Evolutionary conservation across 2,329 filamentous ascomycete species (phyloP), one percentile per base, ranked within the genome.

Genomic region (Colletotrichum gigasporum): DNA sequence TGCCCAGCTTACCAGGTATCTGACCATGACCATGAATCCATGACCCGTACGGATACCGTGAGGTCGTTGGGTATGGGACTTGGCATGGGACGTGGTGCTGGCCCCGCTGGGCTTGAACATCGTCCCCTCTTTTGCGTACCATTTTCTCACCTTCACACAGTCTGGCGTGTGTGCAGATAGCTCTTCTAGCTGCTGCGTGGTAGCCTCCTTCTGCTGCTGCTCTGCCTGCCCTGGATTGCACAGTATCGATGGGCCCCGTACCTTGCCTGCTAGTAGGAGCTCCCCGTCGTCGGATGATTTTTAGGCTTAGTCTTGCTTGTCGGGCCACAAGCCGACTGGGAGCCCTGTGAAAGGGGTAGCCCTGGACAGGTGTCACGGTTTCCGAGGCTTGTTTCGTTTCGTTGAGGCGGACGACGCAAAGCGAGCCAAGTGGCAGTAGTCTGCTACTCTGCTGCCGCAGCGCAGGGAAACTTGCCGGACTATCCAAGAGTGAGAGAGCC

Each of bases 361-460:
- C 55, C 56, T 61, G 61, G 48, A 61, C 48, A 61, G 56, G 61
- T 64, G 61, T 64, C 61, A 64, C 61, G 61, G 61, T 37, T 42
- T 64, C 41, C 61, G 61, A 64, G 61, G 61, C 61, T 64, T 64
- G 56, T 64, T 64, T 64, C 61, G 61, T 64, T 64, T 64, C 61
- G 61, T 64, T 64, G 61, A 64, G 55, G 61, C 48, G 56, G 56
- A 48, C 61, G 35, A 64, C 61, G 56, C 61, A 64, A 64, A 64
- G 61, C 61, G 41, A 54, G 56, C 48, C 61, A 28, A 61, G 42
- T 60, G 16, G 32, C 48, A 61, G 48, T 54, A 48, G 60, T n/a
- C 32, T 47, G 60, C 24, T 63, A 37, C 54, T 60, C 20, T 63
- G 54, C 60, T 53, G 26, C 37, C 26, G 39, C 8, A 50, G 54